These are phyloP conservation scores for Monilinia fructicola DNA, from an alignment of 2,329 filamentous ascomycete genomes.

Conservation along the genomic window DNA sequence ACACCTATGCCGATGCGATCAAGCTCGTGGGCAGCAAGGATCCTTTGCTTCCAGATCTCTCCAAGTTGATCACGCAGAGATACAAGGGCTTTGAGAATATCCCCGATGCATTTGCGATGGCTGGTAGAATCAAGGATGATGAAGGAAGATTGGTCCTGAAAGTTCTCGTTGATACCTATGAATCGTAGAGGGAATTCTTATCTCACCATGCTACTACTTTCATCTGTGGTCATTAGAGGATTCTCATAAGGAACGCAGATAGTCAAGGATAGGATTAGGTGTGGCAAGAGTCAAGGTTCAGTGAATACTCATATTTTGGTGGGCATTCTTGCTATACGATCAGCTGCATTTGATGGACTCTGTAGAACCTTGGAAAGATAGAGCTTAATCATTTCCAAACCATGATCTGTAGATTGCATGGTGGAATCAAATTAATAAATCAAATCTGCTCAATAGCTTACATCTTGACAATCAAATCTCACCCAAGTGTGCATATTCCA, in stretches of 20 bases:
- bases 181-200: not conserved
- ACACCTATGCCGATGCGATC: conserved; percentile 89
- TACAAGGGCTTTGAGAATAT: conserved; percentile 78
- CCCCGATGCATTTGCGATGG: conserved; percentile 82
- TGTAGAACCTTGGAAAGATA: not conserved
- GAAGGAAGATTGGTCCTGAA: conserved; percentile 40
- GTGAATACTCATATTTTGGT: not conserved
- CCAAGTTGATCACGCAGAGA: conserved; percentile 81
- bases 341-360: not conserved
- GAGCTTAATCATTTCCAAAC: not conserved
- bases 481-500: not conserved
- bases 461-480: not conserved
- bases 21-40: conserved; percentile 76
- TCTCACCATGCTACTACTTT: not conserved
- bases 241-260: not conserved
- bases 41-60: conserved; percentile 65
- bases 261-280: not conserved
- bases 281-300: not conserved
- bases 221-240: not conserved
- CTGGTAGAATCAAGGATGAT: conserved; percentile 57
- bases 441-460: not conserved
- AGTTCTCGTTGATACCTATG: conserved; percentile 37
- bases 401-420: not conserved
- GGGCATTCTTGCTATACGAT: not conserved
- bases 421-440: not conserved